A percentile compares a stretch with the other conserved stretches of the same genome.
phyloP scores from a whole-genome alignment of 257 asterid species.

The Solanum clarkiae region DNA sequence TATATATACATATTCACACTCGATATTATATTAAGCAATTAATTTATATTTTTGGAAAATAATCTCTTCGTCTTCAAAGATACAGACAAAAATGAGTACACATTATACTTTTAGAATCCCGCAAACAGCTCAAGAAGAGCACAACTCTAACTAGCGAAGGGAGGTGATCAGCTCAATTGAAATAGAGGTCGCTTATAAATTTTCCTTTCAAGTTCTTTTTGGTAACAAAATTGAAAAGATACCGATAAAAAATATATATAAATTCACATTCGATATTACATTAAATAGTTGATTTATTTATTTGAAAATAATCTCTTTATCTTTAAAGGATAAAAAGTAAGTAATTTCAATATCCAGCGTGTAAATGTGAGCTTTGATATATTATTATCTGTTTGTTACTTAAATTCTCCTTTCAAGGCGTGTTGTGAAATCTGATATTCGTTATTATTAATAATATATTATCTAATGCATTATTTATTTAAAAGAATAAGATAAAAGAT shows the following conservation, averaged over 20 bases:
- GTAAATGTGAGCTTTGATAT: background rate
- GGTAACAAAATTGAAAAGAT: too few species aligned
- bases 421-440: background rate
- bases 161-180: too few species aligned
- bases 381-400: background rate
- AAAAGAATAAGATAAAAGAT: background rate
- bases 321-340: background rate
- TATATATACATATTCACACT: too few species aligned
- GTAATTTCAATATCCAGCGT: background rate
- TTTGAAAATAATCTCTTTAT: background rate
- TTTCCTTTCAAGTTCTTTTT: too few species aligned
- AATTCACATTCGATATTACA: too few species aligned
- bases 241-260: too few species aligned
- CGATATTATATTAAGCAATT: too few species aligned
- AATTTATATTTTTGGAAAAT: too few species aligned
- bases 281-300: background rate
- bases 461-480: background rate
- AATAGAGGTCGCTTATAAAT: too few species aligned
- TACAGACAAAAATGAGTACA: background rate
- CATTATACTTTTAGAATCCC: too few species aligned
- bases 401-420: background rate
- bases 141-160: too few species aligned
- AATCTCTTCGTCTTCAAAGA: background rate
- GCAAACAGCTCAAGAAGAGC: too few species aligned
- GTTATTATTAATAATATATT: background rate